Evolutionary conservation across 345 rosid species (phyloP).

Genomic region (Arabis alpina): DNA sequence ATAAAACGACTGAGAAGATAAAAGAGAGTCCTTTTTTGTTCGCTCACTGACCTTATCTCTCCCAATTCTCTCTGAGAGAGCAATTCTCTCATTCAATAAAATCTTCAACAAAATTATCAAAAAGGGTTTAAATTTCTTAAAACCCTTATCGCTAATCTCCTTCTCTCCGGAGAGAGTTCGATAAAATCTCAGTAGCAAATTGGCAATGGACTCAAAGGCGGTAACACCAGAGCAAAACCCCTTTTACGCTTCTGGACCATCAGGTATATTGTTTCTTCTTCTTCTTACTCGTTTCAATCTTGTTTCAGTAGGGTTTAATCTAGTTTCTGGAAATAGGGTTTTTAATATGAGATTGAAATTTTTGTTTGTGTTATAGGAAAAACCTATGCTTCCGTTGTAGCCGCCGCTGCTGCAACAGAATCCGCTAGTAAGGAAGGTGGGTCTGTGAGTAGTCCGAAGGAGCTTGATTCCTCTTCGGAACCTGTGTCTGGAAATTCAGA

Average conservation of each 20-base stretch:
- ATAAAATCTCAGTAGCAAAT: slow-evolving; percentile 24
- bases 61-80: slow-evolving; percentile 42
- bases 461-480: slow-evolving; percentile 46
- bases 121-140: slow-evolving; percentile 9
- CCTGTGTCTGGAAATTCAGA: slow-evolving; percentile 33
- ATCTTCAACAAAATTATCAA: slow-evolving; percentile 1
- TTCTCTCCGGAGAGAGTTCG: slow-evolving; percentile 27
- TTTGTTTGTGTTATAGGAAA: slow-evolving; percentile 24
- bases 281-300: slow-evolving; percentile 6
- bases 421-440: slow-evolving; percentile 43
- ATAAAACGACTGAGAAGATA: slow-evolving; percentile 31
- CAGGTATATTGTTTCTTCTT: slow-evolving; percentile 55
- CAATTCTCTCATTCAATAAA: slow-evolving; percentile 34
- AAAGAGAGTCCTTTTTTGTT: slow-evolving; percentile 30
- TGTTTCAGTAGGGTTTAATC: slow-evolving; percentile 22
- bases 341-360: slow-evolving; percentile 13
- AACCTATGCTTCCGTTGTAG: slow-evolving; percentile 43
- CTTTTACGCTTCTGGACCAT: slow-evolving; percentile 34
- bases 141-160: slow-evolving; percentile 19
- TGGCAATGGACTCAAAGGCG: slow-evolving; percentile 53
- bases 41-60: slow-evolving; percentile 46
- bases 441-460: slow-evolving; percentile 59
- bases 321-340: slow-evolving; percentile 36
- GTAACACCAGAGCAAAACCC: slow-evolving; percentile 47
- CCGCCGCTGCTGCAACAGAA: slow-evolving; percentile 40